phyloP scores from a whole-genome alignment of 139 green algal species.

The Micractinium sp. region DNA sequence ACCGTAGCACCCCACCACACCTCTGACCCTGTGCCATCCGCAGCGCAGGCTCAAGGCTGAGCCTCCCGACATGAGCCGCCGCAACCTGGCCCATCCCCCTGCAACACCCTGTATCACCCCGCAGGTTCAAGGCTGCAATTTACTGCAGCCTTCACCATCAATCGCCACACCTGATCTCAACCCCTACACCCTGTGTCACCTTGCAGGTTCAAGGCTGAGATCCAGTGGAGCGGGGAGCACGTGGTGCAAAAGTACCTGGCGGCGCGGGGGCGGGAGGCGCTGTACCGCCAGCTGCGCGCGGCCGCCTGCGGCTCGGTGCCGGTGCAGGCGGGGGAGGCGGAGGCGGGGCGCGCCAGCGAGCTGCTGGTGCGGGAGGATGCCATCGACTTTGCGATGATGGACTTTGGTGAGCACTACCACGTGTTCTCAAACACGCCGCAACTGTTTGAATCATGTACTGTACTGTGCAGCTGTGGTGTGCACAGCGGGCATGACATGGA shows the following conservation, averaged over 20 bases:
- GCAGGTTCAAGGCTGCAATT: background rate
- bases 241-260: conserved; percentile 45
- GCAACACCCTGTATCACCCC: background rate
- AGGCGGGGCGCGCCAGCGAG: background rate
- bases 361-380: conserved; percentile 26
- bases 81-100: conserved; percentile 25
- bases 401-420: conserved; percentile 70
- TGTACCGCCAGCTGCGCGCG: conserved; percentile 44
- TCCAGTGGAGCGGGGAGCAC: conserved; percentile 57
- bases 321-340: background rate
- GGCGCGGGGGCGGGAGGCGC: background rate
- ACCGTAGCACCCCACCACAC: too few relatives aligned
- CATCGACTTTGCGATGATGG: conserved; percentile 60
- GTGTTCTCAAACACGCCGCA: too few relatives aligned
- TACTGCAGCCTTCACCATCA: too few relatives aligned
- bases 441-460: too few relatives aligned
- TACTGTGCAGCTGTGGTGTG: too few relatives aligned
- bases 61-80: too few relatives aligned
- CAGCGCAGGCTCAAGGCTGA: too few relatives aligned
- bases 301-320: conserved; percentile 22
- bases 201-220: conserved; percentile 85
- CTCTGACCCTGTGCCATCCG: too few relatives aligned
- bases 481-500: too few relatives aligned
- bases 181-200: too few relatives aligned
- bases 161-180: background rate